Evolutionary conservation across 1,139 yeast species (phyloP).

Genomic region (Diutina pseudorugosa): DNA sequence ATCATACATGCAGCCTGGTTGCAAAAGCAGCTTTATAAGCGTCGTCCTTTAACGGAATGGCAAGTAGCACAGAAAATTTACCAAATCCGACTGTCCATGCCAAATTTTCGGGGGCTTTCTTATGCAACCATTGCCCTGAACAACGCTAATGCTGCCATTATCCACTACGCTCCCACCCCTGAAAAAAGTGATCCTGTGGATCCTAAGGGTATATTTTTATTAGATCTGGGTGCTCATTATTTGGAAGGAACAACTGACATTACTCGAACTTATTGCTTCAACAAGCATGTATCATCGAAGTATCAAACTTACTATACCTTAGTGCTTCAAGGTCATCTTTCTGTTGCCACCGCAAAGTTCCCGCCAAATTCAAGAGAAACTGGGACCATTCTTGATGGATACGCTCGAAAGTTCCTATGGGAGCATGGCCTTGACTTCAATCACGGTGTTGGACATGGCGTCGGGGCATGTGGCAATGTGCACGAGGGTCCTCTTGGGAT

Average conservation of each 20-base stretch:
- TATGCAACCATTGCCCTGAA: constrained; percentile 89
- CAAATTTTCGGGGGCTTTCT: constrained; percentile 59
- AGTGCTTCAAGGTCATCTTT: constrained; percentile 86
- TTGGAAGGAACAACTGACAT: constrained; percentile 94
- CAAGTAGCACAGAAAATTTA: constrained; percentile 33
- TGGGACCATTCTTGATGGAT: constrained; percentile 71
- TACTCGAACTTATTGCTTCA: constrained; percentile 86
- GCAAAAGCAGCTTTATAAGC: constrained; percentile 21
- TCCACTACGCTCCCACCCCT: constrained; percentile 72
- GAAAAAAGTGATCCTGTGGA: constrained; percentile 57
- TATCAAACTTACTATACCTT: constrained; percentile 71
- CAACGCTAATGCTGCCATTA: constrained; percentile 86
- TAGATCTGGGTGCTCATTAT: constrained; percentile 93
- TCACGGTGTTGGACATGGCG: constrained; percentile 98
- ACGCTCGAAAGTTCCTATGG: constrained; percentile 91
- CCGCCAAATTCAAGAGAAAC: constrained; percentile 65
- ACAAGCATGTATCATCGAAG: constrained; percentile 44
- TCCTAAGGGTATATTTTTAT: constrained; percentile 65
- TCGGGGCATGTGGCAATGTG: constrained; percentile 83
- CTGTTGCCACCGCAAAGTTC: constrained; percentile 64
- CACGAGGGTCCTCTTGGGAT: constrained; percentile 73
- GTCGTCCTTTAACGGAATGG: constrained; percentile 19
- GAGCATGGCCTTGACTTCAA: constrained; percentile 75
- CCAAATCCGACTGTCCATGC: constrained; percentile 26
- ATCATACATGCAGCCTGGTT: constrained; percentile 31